These are phyloP conservation scores for Thermoascus crustaceus DNA, from an alignment of 2,329 filamentous ascomycete species.

Conservation along the genomic window DNA sequence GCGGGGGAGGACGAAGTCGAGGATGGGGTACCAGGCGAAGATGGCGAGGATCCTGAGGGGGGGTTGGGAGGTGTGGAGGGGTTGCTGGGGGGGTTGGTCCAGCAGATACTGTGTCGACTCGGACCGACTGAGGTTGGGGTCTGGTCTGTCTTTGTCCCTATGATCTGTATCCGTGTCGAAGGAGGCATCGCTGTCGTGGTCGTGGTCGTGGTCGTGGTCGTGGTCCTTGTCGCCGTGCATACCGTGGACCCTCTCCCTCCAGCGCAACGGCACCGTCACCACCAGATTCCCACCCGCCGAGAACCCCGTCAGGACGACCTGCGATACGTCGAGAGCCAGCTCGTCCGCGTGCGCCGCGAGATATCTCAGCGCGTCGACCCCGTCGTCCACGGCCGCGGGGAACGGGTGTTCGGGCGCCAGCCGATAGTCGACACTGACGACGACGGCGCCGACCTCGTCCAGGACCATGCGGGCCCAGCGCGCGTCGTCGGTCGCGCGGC, in stretches of 20 bases:
- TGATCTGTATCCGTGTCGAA: too few species aligned
- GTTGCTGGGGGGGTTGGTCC: conserved; percentile 29
- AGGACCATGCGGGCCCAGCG: conserved; percentile 52
- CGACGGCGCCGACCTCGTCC: conserved; percentile 48
- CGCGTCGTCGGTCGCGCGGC: conserved; percentile 52
- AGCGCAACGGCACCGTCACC: conserved; percentile 53
- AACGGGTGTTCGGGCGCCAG: conserved; percentile 55
- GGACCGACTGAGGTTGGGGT: conserved; percentile 18
- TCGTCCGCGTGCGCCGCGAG: conserved; percentile 49
- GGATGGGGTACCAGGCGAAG: conserved; percentile 55
- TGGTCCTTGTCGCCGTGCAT: conserved; percentile 9
- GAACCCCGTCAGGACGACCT: conserved; percentile 54
- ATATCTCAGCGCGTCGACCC: conserved; percentile 53
- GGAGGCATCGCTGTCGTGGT: too few species aligned
- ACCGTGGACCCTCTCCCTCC: conserved; percentile 20
- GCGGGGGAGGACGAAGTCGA: conserved; percentile 55
- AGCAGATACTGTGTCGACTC: conserved; percentile 30
- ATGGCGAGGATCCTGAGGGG: conserved; percentile 50
- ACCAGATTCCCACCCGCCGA: conserved; percentile 56
- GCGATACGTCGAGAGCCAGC: conserved; percentile 48
- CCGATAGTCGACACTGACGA: conserved; percentile 55
- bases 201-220: too few species aligned
- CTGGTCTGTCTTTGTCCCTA: conserved; percentile 6
- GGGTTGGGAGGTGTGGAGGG: too few species aligned
- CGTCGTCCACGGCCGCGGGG: conserved; percentile 56